Percentiles rank a stretch among this genome's conserved stretches.
These are phyloP conservation scores for Cucumis hystrix DNA, from an alignment of 306 rosid genomes.

Conservation along the genomic window DNA sequence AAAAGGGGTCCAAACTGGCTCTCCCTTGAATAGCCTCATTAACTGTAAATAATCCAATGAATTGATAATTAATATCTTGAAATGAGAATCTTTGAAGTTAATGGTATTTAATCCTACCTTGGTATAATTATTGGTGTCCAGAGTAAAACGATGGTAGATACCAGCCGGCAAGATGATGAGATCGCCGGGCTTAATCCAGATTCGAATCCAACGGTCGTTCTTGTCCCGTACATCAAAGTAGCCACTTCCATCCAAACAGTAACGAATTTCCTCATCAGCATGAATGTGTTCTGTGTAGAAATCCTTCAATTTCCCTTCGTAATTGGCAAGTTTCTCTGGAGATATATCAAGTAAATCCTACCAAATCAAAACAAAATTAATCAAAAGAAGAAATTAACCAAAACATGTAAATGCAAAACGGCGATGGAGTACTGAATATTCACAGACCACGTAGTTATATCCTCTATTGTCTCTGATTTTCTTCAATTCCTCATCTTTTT, in stretches of 20 bases:
- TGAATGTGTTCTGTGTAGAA: constrained; percentile 94
- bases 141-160: constrained; percentile 85
- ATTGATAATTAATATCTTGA: not conserved
- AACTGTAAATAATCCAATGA: constrained; percentile 27
- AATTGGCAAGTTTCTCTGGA: constrained; percentile 63
- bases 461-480: constrained; percentile 64
- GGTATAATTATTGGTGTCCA: constrained; percentile 55
- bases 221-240: constrained; percentile 80
- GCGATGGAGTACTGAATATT: not conserved
- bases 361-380: not conserved
- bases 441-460: constrained; percentile 60
- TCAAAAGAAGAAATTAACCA: not conserved
- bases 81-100: not conserved
- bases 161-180: constrained; percentile 95
- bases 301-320: constrained; percentile 68
- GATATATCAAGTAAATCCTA: constrained; percentile 79
- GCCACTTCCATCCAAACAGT: constrained; percentile 77
- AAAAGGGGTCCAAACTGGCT: constrained; percentile 80
- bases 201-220: constrained; percentile 74
- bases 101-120: constrained; percentile 37
- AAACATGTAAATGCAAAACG: not conserved
- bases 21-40: constrained; percentile 78
- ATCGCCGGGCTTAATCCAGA: constrained; percentile 75
- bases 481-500: constrained; percentile 49
- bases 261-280: constrained; percentile 85